phyloP scores from a whole-genome alignment of 2,329 filamentous ascomycete species.

The Xylariaceae sp. region DNA sequence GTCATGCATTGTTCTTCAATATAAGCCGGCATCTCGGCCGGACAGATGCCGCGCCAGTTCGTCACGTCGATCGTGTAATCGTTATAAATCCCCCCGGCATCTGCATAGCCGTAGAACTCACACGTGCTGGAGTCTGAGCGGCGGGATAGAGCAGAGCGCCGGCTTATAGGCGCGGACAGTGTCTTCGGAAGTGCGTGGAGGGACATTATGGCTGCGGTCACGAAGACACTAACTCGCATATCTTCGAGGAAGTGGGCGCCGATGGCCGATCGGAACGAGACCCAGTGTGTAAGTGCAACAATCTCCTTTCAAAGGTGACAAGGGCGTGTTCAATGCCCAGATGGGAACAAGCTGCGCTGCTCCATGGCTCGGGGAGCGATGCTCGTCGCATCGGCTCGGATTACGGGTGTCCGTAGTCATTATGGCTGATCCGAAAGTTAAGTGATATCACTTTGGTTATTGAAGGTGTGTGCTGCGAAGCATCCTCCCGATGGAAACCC shows the following conservation, averaged over 20 bases:
- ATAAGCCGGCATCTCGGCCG: not conserved
- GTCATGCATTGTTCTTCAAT: slow-evolving; percentile 12
- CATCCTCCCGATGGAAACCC: slow-evolving; percentile 15
- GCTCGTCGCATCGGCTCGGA: not conserved
- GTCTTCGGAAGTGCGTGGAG: not conserved
- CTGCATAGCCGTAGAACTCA: slow-evolving; percentile 16
- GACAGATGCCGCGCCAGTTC: slow-evolving; percentile 16
- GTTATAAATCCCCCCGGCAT: slow-evolving; percentile 8
- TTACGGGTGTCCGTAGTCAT: not conserved
- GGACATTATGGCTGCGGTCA: not conserved
- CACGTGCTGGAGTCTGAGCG: slow-evolving; percentile 10
- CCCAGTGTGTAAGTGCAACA: not conserved
- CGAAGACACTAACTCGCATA: slow-evolving; percentile 3
- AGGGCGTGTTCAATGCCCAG: not conserved
- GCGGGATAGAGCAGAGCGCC: not conserved
- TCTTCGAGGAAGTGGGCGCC: not conserved
- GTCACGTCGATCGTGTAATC: slow-evolving; percentile 17
- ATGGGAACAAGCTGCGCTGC: not conserved
- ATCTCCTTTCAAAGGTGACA: too few relatives aligned
- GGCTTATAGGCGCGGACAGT: not conserved
- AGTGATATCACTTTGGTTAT: not conserved
- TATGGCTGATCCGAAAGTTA: not conserved
- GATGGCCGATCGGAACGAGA: not conserved
- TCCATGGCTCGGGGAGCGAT: not conserved
- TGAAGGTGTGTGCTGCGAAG: slow-evolving; percentile 6